phyloP scores from a whole-genome alignment of 2,329 filamentous ascomycete species.

The Lachnellula subtilissima region DNA sequence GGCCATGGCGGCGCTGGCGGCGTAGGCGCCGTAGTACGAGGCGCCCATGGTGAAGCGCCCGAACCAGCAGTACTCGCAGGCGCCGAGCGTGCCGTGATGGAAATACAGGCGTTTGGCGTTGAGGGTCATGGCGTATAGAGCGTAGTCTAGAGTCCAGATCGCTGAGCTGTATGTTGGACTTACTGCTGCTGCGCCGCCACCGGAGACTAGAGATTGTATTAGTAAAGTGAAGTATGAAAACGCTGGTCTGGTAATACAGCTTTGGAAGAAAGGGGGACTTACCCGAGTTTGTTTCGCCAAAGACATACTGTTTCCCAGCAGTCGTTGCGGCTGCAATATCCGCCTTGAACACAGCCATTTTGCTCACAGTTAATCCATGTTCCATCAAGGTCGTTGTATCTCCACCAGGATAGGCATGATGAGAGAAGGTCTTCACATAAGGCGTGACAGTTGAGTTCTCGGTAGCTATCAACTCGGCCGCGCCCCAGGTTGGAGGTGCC shows the following conservation, averaged over 20 bases:
- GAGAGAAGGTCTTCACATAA: slow-evolving; percentile 26
- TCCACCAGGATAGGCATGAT: slow-evolving; percentile 38
- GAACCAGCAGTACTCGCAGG: slow-evolving; percentile 33
- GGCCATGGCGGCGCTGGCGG: slow-evolving; percentile 23
- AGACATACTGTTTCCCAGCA: slow-evolving; percentile 26
- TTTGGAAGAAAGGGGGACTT: slow-evolving; percentile 36
- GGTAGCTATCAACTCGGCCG: slow-evolving; percentile 24
- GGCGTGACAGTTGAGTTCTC: slow-evolving; percentile 17
- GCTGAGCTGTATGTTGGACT: slow-evolving; percentile 26
- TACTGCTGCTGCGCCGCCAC: slow-evolving; percentile 24
- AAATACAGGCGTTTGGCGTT: slow-evolving; percentile 26
- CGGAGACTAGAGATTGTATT: slow-evolving; percentile 14
- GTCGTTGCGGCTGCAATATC: slow-evolving; percentile 21
- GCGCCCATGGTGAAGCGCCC: slow-evolving; percentile 20
- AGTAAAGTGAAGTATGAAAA: not conserved
- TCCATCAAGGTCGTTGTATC: slow-evolving; percentile 24
- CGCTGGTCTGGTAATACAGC: no score
- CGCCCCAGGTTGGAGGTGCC: slow-evolving; percentile 27
- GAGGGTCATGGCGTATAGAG: not conserved
- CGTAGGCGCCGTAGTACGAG: slow-evolving; percentile 29
- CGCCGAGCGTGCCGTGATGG: slow-evolving; percentile 28
- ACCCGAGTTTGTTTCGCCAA: slow-evolving; percentile 33
- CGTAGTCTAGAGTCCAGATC: slow-evolving; percentile 28
- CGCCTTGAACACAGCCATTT: slow-evolving; percentile 16
- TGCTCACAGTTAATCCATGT: slow-evolving; percentile 21